These are phyloP conservation scores for Irpex sp. DNA, from an alignment of 1,284 basidiomycete species.

Conservation along the genomic window DNA sequence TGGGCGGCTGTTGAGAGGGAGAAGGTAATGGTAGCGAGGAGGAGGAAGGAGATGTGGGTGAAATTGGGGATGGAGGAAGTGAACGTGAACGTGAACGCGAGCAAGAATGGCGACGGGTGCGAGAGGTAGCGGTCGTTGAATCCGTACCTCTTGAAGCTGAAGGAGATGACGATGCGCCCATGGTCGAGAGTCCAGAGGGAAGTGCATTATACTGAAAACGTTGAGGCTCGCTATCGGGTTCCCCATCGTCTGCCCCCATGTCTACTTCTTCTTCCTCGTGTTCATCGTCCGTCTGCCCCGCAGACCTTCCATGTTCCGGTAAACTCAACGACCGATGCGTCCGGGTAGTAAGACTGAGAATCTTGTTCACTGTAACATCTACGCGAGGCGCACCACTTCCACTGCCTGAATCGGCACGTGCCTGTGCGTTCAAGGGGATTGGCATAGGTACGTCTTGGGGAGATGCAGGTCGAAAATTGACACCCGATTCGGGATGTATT, in stretches of 20 bases:
- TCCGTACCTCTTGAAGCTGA: background rate
- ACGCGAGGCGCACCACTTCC: slow-evolving; percentile 19
- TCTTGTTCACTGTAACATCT: slow-evolving; percentile 63
- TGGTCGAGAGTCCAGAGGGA: background rate
- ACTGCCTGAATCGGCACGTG: background rate
- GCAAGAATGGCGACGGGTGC: slow-evolving; percentile 8
- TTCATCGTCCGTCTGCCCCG: slow-evolving; percentile 13
- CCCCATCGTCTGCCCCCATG: background rate
- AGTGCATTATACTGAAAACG: background rate
- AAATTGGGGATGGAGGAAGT: slow-evolving; percentile 9
- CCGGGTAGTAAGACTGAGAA: slow-evolving; percentile 42
- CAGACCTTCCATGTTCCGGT: slow-evolving; percentile 1
- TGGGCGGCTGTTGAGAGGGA: slow-evolving; percentile 3
- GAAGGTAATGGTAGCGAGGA: too few relatives aligned
- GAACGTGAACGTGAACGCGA: slow-evolving; percentile 15
- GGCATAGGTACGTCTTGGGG: slow-evolving; percentile 12
- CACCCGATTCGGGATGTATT: slow-evolving; percentile 20
- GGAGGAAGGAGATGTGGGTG: background rate
- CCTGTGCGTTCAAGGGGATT: background rate
- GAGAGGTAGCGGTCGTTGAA: background rate
- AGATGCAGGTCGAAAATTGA: slow-evolving; percentile 11
- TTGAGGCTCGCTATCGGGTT: background rate
- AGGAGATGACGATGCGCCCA: too few relatives aligned
- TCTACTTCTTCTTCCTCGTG: too few relatives aligned
- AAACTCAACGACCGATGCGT: slow-evolving; percentile 12